Evolutionary conservation across 768 basidiomycete species (phyloP).

Genomic region (Candolleomyces efflorescens): DNA sequence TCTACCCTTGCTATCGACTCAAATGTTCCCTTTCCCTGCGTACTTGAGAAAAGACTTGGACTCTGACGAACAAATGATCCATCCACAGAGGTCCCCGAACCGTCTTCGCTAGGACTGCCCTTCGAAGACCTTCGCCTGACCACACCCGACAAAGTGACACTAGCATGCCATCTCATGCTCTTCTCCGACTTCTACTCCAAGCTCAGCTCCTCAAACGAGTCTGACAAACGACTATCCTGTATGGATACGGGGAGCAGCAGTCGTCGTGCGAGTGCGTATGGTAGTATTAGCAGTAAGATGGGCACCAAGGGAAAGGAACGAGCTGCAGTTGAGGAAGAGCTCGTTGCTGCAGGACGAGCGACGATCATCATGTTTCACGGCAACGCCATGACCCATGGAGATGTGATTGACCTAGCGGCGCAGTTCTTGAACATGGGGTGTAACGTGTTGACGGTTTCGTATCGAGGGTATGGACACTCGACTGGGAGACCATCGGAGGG

Average conservation of each 20-base stretch:
- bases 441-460: conserved; percentile 85
- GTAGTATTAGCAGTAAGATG: neutral
- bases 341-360: conserved; percentile 28
- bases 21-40: too few species aligned
- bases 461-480: conserved; percentile 79
- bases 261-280: neutral
- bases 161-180: conserved; percentile 11
- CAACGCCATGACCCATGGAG: conserved; percentile 69
- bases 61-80: neutral
- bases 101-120: conserved; percentile 1
- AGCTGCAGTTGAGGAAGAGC: neutral
- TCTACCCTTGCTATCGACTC: too few species aligned
- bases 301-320: neutral
- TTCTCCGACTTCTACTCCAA: neutral
- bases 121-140: conserved; percentile 6
- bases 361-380: conserved; percentile 90
- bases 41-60: too few species aligned
- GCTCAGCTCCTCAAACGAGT: neutral
- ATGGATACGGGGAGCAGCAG: neutral
- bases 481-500: conserved; percentile 78
- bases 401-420: conserved; percentile 63
- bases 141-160: conserved; percentile 8
- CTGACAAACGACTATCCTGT: neutral
- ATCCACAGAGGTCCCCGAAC: conserved; percentile 4
- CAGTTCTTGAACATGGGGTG: conserved; percentile 69